phyloP scores from a whole-genome alignment of 2,329 filamentous ascomycete species.

The Septoria linicola region DNA sequence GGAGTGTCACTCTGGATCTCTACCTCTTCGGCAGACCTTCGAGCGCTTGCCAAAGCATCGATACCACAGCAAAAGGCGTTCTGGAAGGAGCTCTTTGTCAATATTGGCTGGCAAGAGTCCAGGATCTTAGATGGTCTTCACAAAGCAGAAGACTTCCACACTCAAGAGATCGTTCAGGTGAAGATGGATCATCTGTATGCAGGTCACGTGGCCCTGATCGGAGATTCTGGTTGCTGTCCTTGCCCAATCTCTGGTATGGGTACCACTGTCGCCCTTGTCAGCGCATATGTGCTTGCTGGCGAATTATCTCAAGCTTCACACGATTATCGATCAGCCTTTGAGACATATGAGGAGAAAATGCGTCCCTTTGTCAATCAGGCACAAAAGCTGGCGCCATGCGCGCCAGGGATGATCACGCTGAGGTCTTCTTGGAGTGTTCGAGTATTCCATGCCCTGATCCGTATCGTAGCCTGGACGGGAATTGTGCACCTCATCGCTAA shows the following conservation, averaged over 20 bases:
- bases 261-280: constrained; percentile 34
- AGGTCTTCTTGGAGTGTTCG: constrained; percentile 29
- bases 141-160: constrained; percentile 37
- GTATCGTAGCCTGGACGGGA: constrained; percentile 16
- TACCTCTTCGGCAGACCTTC: constrained; percentile 24
- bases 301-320: constrained; percentile 25
- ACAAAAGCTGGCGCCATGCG: constrained; percentile 35
- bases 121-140: constrained; percentile 37
- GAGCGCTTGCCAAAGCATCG: constrained; percentile 14
- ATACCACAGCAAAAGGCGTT: constrained; percentile 26
- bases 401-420: constrained; percentile 32
- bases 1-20: constrained; percentile 22
- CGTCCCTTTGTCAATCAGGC: constrained; percentile 28
- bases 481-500: constrained; percentile 15
- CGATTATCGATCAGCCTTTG: constrained; percentile 26
- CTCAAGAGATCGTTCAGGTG: constrained; percentile 31
- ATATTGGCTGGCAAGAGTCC: constrained; percentile 31
- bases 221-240: constrained; percentile 34
- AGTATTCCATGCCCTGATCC: constrained; percentile 20
- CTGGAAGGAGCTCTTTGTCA: constrained; percentile 26
- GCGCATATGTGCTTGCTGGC: constrained; percentile 36
- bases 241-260: constrained; percentile 37
- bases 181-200: constrained; percentile 29
- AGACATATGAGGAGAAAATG: constrained; percentile 32
- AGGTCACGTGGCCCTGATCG: constrained; percentile 32